Conservation (phyloP, 192 early-diverging fungal species). For the Backusella parvicylindrica region DNA sequence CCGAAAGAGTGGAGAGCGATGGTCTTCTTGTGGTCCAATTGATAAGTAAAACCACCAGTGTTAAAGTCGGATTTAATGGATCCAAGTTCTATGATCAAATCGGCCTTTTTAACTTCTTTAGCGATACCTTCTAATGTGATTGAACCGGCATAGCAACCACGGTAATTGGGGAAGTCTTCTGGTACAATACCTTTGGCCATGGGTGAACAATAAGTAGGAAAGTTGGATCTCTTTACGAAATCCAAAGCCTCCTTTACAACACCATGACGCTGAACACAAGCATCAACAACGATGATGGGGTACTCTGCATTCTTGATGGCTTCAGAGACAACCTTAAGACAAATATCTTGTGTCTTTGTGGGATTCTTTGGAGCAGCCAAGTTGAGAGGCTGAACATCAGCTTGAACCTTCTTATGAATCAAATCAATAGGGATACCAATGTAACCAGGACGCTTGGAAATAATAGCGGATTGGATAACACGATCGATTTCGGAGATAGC, state of each 20-base stretch:
- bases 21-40: constrained; percentile 22
- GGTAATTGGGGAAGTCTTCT: constrained; percentile 26
- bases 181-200: constrained; percentile 45
- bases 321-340: constrained; percentile 28
- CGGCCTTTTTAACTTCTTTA: constrained; percentile 30
- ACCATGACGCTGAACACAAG: constrained; percentile 33
- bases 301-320: constrained; percentile 29
- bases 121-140: constrained; percentile 28
- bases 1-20: constrained; percentile 40
- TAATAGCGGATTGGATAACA: constrained; percentile 10
- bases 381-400: constrained; percentile 18
- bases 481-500: constrained; percentile 40
- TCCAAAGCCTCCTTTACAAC: constrained; percentile 24
- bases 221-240: constrained; percentile 35
- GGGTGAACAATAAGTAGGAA: constrained; percentile 37
- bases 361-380: constrained; percentile 22
- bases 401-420: constrained; percentile 14
- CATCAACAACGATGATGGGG: constrained; percentile 45
- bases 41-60: constrained; percentile 45
- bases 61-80: constrained; percentile 44
- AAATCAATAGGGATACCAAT: constrained; percentile 45
- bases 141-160: constrained; percentile 37
- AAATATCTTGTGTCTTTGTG: constrained; percentile 9
- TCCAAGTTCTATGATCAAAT: constrained; percentile 41
- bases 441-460: constrained; percentile 25